Evolutionary conservation across 495 filamentous ascomycete genomes (phyloP).

Genomic region (Daldinia concentrica): DNA sequence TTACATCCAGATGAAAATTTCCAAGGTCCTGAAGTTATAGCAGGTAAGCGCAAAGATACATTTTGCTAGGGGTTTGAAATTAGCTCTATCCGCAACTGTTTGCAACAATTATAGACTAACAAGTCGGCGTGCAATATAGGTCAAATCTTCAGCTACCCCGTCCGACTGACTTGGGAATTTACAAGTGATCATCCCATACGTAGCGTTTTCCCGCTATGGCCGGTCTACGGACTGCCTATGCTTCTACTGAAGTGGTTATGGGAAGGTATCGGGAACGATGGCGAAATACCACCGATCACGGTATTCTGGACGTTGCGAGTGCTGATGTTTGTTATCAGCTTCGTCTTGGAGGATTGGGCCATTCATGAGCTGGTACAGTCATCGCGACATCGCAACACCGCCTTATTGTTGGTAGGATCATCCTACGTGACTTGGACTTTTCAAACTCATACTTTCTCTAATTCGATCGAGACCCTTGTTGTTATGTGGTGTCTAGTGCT

Average conservation of each 20-base stretch:
- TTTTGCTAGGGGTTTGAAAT: not conserved
- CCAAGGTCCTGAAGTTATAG: conserved; percentile 95
- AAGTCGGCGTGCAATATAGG: conserved; percentile 60
- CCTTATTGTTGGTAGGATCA: conserved; percentile 84
- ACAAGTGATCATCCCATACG: conserved; percentile 84
- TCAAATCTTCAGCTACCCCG: conserved; percentile 86
- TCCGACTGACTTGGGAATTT: conserved; percentile 93
- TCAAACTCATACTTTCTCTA: conserved; percentile 98
- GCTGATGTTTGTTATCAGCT: conserved; percentile 91
- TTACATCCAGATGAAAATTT: conserved; percentile 99
- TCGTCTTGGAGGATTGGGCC: conserved; percentile 97
- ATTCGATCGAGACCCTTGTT: conserved; percentile 91
- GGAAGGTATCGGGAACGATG: conserved; percentile 65
- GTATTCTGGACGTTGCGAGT: conserved; percentile 89
- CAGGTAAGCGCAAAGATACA: conserved; percentile 68
- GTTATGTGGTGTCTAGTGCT: conserved; percentile 92
- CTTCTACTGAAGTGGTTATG: conserved; percentile 88
- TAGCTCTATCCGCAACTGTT: too few relatives aligned
- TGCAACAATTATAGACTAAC: conserved; percentile 22
- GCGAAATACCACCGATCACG: conserved; percentile 70
- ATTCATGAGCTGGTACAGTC: conserved; percentile 87
- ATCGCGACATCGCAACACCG: conserved; percentile 73
- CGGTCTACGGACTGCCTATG: conserved; percentile 91
- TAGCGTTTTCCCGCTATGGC: conserved; percentile 96
- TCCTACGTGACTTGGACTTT: conserved; percentile 99